Conservation (phyloP, 1,284 basidiomycete species). For the Mycena citricolor region DNA sequence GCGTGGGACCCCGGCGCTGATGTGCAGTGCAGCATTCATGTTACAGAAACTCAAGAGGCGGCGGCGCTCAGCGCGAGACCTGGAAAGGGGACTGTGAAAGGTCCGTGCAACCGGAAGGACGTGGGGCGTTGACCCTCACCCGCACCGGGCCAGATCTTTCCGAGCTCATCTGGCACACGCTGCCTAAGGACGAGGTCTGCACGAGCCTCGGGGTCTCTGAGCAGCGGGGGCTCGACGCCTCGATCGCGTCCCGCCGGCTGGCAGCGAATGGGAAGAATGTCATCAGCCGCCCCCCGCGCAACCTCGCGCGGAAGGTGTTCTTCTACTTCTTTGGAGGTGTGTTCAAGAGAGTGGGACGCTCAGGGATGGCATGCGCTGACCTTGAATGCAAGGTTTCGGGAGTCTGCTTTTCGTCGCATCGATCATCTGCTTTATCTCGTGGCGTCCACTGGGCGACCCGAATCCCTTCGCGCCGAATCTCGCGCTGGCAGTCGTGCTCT, state of each 20-base stretch:
- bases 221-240: constrained; percentile 47
- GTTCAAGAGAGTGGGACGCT: too few relatives aligned
- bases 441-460: constrained; percentile 51
- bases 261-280: constrained; percentile 47
- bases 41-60: constrained; percentile 25
- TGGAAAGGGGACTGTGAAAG: constrained; percentile 25
- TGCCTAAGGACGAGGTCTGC: constrained; percentile 46
- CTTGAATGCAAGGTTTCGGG: constrained; percentile 37
- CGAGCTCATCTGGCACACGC: constrained; percentile 54
- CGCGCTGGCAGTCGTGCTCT: constrained; percentile 48
- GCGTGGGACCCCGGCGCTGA: background rate
- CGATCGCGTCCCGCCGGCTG: constrained; percentile 48
- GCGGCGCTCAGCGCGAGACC: constrained; percentile 10
- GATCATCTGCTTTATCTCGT: constrained; percentile 48
- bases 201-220: constrained; percentile 48
- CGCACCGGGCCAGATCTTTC: constrained; percentile 44
- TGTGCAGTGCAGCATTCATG: constrained; percentile 22
- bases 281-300: constrained; percentile 45
- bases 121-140: too few relatives aligned
- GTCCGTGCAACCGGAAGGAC: too few relatives aligned
- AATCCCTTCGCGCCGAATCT: constrained; percentile 46
- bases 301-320: constrained; percentile 39
- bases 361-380: background rate
- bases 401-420: constrained; percentile 53
- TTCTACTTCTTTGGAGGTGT: constrained; percentile 50